Percentiles rank a stretch among this genome's conserved stretches.
Evolutionary conservation across 1,284 basidiomycete species (phyloP).

Genomic region (Bondarzewia mesenterica): DNA sequence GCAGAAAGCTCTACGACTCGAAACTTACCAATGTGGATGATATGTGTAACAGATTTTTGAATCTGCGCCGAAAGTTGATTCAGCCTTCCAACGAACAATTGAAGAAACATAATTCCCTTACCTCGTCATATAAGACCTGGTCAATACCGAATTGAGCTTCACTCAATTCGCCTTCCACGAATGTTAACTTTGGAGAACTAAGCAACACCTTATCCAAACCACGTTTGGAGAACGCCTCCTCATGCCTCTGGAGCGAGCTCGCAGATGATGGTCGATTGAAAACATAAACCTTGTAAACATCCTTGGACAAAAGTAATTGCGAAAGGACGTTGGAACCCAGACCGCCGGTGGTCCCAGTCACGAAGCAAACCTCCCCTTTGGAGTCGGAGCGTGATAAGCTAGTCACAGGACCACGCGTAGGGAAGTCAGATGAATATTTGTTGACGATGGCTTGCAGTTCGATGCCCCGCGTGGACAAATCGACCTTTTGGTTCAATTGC

Average conservation of each 20-base stretch:
- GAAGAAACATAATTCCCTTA: slow-evolving; percentile 8
- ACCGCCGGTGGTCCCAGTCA: slow-evolving; percentile 30
- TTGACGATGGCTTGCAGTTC: slow-evolving; percentile 23
- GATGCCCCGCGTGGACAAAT: slow-evolving; percentile 9
- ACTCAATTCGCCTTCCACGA: slow-evolving; percentile 21
- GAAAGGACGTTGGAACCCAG: slow-evolving; percentile 25
- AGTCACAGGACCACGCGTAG: slow-evolving; percentile 10
- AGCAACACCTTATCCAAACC: slow-evolving; percentile 18
- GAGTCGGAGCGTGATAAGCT: slow-evolving; percentile 1
- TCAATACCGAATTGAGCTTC: slow-evolving; percentile 17
- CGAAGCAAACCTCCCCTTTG: slow-evolving; percentile 18
- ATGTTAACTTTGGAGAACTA: slow-evolving; percentile 17
- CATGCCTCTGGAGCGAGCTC: slow-evolving; percentile 18
- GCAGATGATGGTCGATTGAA: slow-evolving; percentile 20
- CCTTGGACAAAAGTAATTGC: slow-evolving; percentile 14
- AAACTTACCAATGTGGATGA: slow-evolving; percentile 26
- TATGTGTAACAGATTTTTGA: slow-evolving; percentile 20
- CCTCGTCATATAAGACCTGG: slow-evolving; percentile 15
- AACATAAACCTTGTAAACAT: slow-evolving; percentile 22
- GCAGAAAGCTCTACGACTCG: not conserved
- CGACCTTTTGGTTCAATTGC: slow-evolving; percentile 7
- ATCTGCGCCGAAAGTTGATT: slow-evolving; percentile 15
- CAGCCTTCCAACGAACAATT: too few relatives aligned
- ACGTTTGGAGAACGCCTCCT: slow-evolving; percentile 17
- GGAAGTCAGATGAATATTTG: slow-evolving; percentile 24